These are phyloP conservation scores for Penicillium polonicum DNA, from an alignment of 2,329 filamentous ascomycete species.

Conservation along the genomic window DNA sequence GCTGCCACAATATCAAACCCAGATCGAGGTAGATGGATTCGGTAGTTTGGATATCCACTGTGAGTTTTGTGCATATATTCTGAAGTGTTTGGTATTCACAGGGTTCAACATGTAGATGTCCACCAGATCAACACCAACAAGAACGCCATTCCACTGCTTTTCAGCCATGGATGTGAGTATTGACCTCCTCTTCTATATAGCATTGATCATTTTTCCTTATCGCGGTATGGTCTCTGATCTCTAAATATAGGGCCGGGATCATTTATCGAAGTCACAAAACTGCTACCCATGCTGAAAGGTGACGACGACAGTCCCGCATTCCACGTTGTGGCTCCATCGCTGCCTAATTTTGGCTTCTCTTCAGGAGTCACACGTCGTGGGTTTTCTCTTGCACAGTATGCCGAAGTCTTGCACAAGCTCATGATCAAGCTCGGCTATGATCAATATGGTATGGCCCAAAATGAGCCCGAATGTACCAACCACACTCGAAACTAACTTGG, in stretches of 20 bases:
- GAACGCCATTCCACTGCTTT: constrained; percentile 65
- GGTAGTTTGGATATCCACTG: constrained; percentile 62
- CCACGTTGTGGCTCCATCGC: constrained; percentile 53
- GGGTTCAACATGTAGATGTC: constrained; percentile 42
- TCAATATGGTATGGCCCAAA: constrained; percentile 49
- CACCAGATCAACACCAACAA: constrained; percentile 54
- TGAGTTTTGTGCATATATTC: neutral
- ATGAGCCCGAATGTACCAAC: neutral
- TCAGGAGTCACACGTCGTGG: constrained; percentile 46
- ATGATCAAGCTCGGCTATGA: constrained; percentile 68
- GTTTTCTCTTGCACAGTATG: constrained; percentile 61
- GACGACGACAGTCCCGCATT: constrained; percentile 47
- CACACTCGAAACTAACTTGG: neutral
- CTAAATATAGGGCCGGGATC: constrained; percentile 56
- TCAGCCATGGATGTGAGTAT: constrained; percentile 62
- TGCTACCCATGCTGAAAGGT: constrained; percentile 47
- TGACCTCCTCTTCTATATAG: neutral
- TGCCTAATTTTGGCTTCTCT: constrained; percentile 58
- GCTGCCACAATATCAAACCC: constrained; percentile 59
- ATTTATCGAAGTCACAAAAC: constrained; percentile 56
- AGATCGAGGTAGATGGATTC: constrained; percentile 58
- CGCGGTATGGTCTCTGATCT: neutral
- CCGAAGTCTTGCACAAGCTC: constrained; percentile 63
- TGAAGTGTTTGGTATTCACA: neutral
- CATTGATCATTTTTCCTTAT: neutral